phyloP scores from a whole-genome alignment of 352 stramenopile genomes.

The Phytopythium montanum region DNA sequence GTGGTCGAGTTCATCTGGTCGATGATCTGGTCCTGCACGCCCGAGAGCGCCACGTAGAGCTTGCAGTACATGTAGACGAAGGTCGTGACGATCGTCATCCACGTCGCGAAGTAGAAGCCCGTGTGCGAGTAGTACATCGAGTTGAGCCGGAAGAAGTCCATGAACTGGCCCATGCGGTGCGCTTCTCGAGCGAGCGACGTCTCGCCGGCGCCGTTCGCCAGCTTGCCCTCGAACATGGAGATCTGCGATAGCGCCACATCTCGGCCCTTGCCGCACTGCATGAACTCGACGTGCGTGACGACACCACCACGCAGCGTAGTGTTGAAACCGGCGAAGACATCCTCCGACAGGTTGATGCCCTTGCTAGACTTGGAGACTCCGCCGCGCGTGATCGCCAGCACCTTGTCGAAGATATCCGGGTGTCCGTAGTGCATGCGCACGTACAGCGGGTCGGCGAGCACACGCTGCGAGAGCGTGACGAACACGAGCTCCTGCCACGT shows the following conservation, averaged over 20 bases:
- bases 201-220: slow-evolving; percentile 79
- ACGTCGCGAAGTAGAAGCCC: slow-evolving; percentile 83
- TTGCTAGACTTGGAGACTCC: slow-evolving; percentile 80
- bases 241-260: slow-evolving; percentile 85
- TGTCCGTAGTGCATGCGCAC: slow-evolving; percentile 85
- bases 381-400: slow-evolving; percentile 67
- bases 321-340: slow-evolving; percentile 86
- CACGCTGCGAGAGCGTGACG: slow-evolving; percentile 79
- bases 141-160: slow-evolving; percentile 86
- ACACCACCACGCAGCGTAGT: slow-evolving; percentile 69
- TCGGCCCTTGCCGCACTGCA: slow-evolving; percentile 84
- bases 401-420: slow-evolving; percentile 82
- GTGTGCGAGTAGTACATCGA: slow-evolving; percentile 89
- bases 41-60: slow-evolving; percentile 72
- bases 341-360: slow-evolving; percentile 83
- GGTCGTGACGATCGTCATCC: slow-evolving; percentile 86
- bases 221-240: slow-evolving; percentile 86
- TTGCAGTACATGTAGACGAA: slow-evolving; percentile 88
- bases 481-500: slow-evolving; percentile 85
- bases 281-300: slow-evolving; percentile 82
- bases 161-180: slow-evolving; percentile 82
- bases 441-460: slow-evolving; percentile 69
- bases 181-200: slow-evolving; percentile 74
- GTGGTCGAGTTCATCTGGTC: slow-evolving; percentile 71
- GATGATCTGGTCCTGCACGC: slow-evolving; percentile 67